A percentile compares a stretch with the other conserved stretches of the same genome.
phyloP scores from a whole-genome alignment of 148 eudicot species.

The Nepenthes gracilis region DNA sequence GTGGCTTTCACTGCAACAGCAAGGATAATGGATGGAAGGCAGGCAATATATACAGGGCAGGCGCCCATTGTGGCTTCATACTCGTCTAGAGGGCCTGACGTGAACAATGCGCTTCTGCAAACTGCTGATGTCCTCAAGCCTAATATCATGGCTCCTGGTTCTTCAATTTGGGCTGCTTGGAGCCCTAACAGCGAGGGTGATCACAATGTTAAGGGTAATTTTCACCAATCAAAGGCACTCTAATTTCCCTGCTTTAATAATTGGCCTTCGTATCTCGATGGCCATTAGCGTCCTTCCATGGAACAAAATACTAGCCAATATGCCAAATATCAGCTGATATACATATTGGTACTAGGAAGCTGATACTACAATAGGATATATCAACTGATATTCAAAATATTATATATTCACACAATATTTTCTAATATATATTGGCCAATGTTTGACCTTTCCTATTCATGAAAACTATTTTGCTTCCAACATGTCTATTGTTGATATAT shows the following conservation, averaged over 20 bases:
- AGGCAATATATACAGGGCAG: constrained; percentile 42
- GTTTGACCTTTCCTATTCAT: too few relatives aligned
- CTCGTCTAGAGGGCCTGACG: constrained; percentile 66
- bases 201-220: constrained; percentile 32
- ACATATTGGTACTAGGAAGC: too few relatives aligned
- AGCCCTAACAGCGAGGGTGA: constrained; percentile 57
- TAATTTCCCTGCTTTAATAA: too few relatives aligned
- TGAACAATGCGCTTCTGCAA: constrained; percentile 45
- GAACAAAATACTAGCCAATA: background rate
- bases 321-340: too few relatives aligned
- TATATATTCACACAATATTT: too few relatives aligned
- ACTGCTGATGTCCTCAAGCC: constrained; percentile 69
- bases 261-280: too few relatives aligned
- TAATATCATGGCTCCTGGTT: constrained; percentile 63
- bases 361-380: too few relatives aligned
- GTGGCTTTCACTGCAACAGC: constrained; percentile 37
- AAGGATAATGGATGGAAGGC: constrained; percentile 50
- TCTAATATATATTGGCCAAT: too few relatives aligned
- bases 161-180: constrained; percentile 71
- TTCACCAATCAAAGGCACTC: background rate
- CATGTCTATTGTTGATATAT: too few relatives aligned
- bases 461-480: too few relatives aligned
- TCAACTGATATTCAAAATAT: too few relatives aligned
- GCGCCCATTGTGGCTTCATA: constrained; percentile 56
- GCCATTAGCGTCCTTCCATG: background rate